Evolutionary conservation across 768 basidiomycete genomes (phyloP).

Genomic region (Podaxis rugospora): DNA sequence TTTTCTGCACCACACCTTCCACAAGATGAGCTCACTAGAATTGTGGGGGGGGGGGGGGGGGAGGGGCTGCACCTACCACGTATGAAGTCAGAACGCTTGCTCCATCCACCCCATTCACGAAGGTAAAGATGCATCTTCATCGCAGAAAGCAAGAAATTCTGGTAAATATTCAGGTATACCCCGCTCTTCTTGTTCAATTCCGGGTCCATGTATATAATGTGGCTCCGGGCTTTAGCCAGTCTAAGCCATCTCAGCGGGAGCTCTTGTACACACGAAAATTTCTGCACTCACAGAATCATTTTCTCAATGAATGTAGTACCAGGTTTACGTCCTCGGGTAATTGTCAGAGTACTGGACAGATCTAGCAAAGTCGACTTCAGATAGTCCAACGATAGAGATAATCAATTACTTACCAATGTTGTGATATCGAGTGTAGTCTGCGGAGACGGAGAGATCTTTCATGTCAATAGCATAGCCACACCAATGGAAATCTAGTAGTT

Average conservation of each 20-base stretch:
- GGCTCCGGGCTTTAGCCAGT: constrained; percentile 61
- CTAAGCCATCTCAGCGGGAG: constrained; percentile 36
- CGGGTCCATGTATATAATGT: constrained; percentile 78
- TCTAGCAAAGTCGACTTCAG: constrained; percentile 28
- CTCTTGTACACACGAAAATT: not conserved
- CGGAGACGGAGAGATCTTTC: constrained; percentile 68
- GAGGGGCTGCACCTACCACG: constrained; percentile 38
- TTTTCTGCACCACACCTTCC: constrained; percentile 58
- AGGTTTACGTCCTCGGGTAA: constrained; percentile 60
- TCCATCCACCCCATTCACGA: constrained; percentile 49
- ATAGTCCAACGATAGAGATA: too few relatives aligned
- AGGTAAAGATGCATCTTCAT: constrained; percentile 89
- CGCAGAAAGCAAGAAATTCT: constrained; percentile 75
- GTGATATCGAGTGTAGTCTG: constrained; percentile 71
- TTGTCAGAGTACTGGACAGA: constrained; percentile 64
- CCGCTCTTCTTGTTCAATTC: constrained; percentile 55
- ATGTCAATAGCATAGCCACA: constrained; percentile 85
- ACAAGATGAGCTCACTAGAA: constrained; percentile 2
- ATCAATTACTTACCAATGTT: constrained; percentile 43
- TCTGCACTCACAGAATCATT: constrained; percentile 61
- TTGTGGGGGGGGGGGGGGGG: constrained; percentile 2
- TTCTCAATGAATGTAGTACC: constrained; percentile 64
- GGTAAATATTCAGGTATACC: constrained; percentile 81
- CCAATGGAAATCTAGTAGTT: constrained; percentile 77
- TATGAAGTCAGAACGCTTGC: constrained; percentile 46